These are phyloP conservation scores for Candida ovalis DNA, from an alignment of 805 yeast genomes.

Conservation along the genomic window DNA sequence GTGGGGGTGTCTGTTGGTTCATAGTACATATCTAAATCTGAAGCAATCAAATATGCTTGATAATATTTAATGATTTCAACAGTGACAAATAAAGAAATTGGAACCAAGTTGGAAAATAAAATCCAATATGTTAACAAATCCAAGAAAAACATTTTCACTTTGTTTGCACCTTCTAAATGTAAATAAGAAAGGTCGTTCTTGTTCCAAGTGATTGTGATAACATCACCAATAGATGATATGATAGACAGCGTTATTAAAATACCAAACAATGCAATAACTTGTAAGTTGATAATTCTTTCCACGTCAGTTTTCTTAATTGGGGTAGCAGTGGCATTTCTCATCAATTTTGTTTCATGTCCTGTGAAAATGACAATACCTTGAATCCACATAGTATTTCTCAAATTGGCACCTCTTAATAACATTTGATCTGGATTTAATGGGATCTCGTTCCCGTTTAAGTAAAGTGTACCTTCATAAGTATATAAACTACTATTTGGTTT, in stretches of 20 bases:
- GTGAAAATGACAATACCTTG: slow-evolving; percentile 93
- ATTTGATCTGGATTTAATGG: slow-evolving; percentile 89
- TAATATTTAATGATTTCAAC: slow-evolving; percentile 94
- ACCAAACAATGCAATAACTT: slow-evolving; percentile 82
- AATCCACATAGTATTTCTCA: slow-evolving; percentile 93
- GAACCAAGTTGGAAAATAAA: slow-evolving; percentile 93
- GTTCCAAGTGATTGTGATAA: slow-evolving; percentile 59
- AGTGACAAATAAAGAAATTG: slow-evolving; percentile 93
- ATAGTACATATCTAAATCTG: slow-evolving; percentile 91
- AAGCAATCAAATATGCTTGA: slow-evolving; percentile 90
- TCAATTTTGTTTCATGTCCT: slow-evolving; percentile 96
- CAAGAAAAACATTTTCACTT: slow-evolving; percentile 69
- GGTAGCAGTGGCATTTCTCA: slow-evolving; percentile 98
- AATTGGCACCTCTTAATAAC: slow-evolving; percentile 89
- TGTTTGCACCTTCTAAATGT: slow-evolving; percentile 62
- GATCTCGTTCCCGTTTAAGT: slow-evolving; percentile 52
- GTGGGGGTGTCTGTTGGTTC: slow-evolving; percentile 90
- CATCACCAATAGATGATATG: slow-evolving; percentile 85
- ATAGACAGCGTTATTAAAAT: slow-evolving; percentile 72
- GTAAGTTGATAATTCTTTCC: slow-evolving; percentile 90
- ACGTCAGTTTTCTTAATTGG: slow-evolving; percentile 97
- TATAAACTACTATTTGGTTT: slow-evolving; percentile 92
- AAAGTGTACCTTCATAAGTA: slow-evolving; percentile 88
- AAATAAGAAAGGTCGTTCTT: slow-evolving; percentile 57
- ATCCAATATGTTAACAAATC: slow-evolving; percentile 95